Conservation (phyloP, 129 eudicot genomes). For the Escallonia herrerae region DNA sequence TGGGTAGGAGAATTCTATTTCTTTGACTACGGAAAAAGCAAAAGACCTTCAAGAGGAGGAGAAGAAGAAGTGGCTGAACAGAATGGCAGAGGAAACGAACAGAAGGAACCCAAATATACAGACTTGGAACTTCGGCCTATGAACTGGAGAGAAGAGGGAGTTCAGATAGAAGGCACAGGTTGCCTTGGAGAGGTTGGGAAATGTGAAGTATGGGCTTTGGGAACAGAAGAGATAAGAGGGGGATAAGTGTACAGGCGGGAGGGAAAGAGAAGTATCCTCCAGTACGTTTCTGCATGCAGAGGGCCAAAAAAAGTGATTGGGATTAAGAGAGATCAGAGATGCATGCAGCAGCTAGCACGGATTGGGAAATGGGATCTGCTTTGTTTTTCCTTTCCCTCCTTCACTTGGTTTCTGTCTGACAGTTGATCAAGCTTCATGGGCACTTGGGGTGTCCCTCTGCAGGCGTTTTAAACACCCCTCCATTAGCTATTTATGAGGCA, state of each 20-base stretch:
- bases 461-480: conserved; percentile 7
- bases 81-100: not conserved
- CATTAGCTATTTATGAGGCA: not conserved
- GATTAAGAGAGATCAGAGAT: not conserved
- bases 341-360: not conserved
- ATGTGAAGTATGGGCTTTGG: conserved; percentile 68
- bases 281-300: conserved; percentile 37
- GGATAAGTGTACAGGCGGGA: conserved; percentile 12
- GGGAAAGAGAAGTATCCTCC: conserved; percentile 28
- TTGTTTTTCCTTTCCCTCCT: too few species aligned
- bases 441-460: conserved; percentile 29
- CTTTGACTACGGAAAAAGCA: too few species aligned
- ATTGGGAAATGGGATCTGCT: conserved; percentile 56
- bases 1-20: too few species aligned
- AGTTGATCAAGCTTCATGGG: conserved; percentile 59
- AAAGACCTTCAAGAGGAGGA: not conserved
- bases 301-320: conserved; percentile 12
- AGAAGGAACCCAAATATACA: conserved; percentile 1
- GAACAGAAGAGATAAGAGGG: conserved; percentile 81
- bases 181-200: conserved; percentile 3
- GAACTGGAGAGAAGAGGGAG: conserved; percentile 23
- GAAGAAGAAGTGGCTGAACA: not conserved
- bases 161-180: conserved; percentile 13
- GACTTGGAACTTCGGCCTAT: conserved; percentile 13
- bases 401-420: conserved; percentile 27